Percentiles rank a stretch among this genome's conserved stretches.
Evolutionary conservation across 2,329 filamentous ascomycete species (phyloP).

Genomic region (Mariannaea elegans): DNA sequence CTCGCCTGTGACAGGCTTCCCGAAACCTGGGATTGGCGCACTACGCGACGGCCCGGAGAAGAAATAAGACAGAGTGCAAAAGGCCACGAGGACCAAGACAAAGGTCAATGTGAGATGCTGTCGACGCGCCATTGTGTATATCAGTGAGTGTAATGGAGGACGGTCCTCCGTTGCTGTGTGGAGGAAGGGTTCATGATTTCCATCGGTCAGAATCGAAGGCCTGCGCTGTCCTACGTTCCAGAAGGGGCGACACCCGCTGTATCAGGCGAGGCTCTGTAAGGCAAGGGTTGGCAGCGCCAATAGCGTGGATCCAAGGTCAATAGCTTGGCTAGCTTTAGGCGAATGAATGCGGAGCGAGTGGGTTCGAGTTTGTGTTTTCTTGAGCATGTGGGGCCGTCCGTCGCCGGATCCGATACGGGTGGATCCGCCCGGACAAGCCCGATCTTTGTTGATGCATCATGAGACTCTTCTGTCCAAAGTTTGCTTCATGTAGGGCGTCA

Average conservation of each 20-base stretch:
- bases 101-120: constrained; percentile 63
- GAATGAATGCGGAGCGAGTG: background rate
- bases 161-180: constrained; percentile 29
- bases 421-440: constrained; percentile 18
- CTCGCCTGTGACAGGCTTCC: constrained; percentile 30
- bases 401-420: constrained; percentile 29
- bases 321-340: constrained; percentile 22
- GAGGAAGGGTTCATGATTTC: constrained; percentile 34
- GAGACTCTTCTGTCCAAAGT: background rate
- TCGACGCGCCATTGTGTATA: constrained; percentile 58
- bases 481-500: background rate
- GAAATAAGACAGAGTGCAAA: constrained; percentile 67
- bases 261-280: constrained; percentile 36
- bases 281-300: constrained; percentile 23
- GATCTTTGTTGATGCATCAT: constrained; percentile 1
- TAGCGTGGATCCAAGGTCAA: constrained; percentile 11
- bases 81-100: constrained; percentile 62
- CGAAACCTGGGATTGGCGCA: constrained; percentile 28
- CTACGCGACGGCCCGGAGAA: constrained; percentile 57
- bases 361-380: constrained; percentile 16
- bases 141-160: constrained; percentile 35
- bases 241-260: constrained; percentile 5
- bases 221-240: constrained; percentile 13
- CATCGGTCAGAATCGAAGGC: background rate
- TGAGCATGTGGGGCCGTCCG: constrained; percentile 32